Evolutionary conservation across 768 basidiomycete genomes (phyloP), one percentile per base, ranked within the genome.

Genomic region (Dendrothele bispora): DNA sequence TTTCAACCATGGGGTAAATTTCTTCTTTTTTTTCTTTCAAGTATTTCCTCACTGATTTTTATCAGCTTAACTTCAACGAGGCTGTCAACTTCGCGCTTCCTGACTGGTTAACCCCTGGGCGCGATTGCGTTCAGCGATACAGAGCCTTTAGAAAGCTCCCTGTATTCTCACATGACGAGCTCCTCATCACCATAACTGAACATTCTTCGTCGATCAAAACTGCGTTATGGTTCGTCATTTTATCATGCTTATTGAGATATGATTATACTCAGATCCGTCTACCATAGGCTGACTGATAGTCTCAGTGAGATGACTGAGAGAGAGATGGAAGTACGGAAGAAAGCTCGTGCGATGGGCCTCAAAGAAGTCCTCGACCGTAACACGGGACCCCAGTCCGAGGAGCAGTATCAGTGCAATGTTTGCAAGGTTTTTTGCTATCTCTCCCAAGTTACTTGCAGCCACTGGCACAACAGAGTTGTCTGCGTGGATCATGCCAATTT

Each of bases 1-100:
- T 2, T 98, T 98, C 74, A 98, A 98, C 64, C 97, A 98, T 65
- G 95, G 95, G 43, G 94, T 95, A 71, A 63, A 90, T 79, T 48
- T 35, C 39, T 30, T 42, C 25, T 20, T 28, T 51, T 17, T 15
- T 34, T 42, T 11, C 15, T 46, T 44, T 53, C 49, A 51, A 45
- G 49, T 53, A 20, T n/a, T 27, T 28, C 25, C 56, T 60, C 48
- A 52, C 60, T 62, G 41, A 50, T 43, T 46, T 50, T 60, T 56
- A 29, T 15, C 59, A 97, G 94, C 72, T 98, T 59, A 99, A 99
- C 70, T 95, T 98, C 74, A 98, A 98, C 64, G 97, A 98, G 71
- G 97, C 95, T 3, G 95, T 98, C 60, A 98, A 99, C 66, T 98
- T 98, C 60, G 95, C 97, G 10, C 73, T 97, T 22, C 91, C 94